A percentile compares a stretch with the other conserved stretches of the same genome.
phyloP scores from a whole-genome alignment of 371 early-diverging fungal species.

The Rhizomucor pusillus region DNA sequence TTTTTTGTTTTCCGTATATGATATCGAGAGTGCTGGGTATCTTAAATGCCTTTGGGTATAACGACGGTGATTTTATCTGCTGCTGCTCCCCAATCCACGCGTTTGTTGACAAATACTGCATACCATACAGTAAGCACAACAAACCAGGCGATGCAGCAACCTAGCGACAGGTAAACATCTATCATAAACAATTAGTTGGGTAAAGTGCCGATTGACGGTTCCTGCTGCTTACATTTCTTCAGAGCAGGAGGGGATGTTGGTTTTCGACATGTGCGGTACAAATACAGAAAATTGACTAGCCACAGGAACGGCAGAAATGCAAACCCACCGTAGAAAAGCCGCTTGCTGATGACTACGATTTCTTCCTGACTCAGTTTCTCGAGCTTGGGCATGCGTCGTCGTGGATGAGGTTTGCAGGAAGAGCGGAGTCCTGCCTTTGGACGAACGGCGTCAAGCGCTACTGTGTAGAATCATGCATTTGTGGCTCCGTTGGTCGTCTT shows the following conservation, averaged over 20 bases:
- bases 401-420: neutral
- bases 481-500: too few relatives aligned
- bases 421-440: too few relatives aligned
- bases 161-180: conserved; percentile 53
- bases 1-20: too few relatives aligned
- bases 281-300: conserved; percentile 59
- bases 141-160: conserved; percentile 46
- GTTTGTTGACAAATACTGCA: conserved; percentile 51
- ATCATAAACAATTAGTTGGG: conserved; percentile 4
- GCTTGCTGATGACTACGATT: conserved; percentile 49
- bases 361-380: conserved; percentile 56
- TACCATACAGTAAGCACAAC: conserved; percentile 54
- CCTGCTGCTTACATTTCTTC: conserved; percentile 38
- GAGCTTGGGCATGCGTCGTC: conserved; percentile 44
- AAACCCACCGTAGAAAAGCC: conserved; percentile 61
- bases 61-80: conserved; percentile 59
- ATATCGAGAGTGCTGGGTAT: too few relatives aligned
- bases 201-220: neutral
- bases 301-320: conserved; percentile 59
- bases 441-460: too few relatives aligned
- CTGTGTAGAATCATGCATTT: too few relatives aligned
- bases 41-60: conserved; percentile 53
- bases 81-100: conserved; percentile 46
- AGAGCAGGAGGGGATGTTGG: conserved; percentile 41
- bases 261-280: conserved; percentile 39